Base-by-base conservation (phyloP, 2,329 filamentous ascomycete genomes). In the Boeremia lycopersici region DNA sequence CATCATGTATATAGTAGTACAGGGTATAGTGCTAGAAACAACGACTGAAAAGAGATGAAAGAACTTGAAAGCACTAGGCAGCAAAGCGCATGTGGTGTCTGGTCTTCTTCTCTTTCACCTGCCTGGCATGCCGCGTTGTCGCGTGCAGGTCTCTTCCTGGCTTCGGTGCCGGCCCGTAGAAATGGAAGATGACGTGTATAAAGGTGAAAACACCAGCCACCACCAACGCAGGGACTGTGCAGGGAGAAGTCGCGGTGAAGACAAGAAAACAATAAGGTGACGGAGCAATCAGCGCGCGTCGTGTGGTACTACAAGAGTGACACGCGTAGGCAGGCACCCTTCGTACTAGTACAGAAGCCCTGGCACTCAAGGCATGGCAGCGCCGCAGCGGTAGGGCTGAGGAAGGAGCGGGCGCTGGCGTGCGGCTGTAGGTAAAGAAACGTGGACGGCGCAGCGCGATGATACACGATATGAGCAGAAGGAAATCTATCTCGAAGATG, bases 271-370 rank as follows among this genome's bases (percentile, higher is more conserved):
- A 36, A 50, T 17, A 50, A 41, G 23, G 25, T 25, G 46, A 39
- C 38, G 52, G 41, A 46, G 35, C 52, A 55, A 60, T 61, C 57
- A 61, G 50, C 48, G 43, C 29, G 35, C 48, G 48, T 25, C 23
- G 65, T 64, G 64, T 68, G 67, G 72, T 74, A 71, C 67, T 74
- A 75, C 73, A 74, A 71, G 66, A 68, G 52, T 55, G 12, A 55
- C 52, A 55, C 52, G 47, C 42, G 46, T 50, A 47, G 41, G 41
- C 41, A 41, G 42, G 47, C 46, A 55, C 46, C 41, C 52, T 54
- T 40, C 12, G 51, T 44, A 33, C 48, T 30, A 34, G 41, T 46
- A 55, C 52, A 25, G 29, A 30, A 57, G 48, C 61, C 57, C 51
- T 36, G 41, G 44, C 42, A 59, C 64, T 71, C 62, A 73, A 63